Conservation (phyloP, 2,329 filamentous ascomycete species). For the Clarireedia hainanense region DNA sequence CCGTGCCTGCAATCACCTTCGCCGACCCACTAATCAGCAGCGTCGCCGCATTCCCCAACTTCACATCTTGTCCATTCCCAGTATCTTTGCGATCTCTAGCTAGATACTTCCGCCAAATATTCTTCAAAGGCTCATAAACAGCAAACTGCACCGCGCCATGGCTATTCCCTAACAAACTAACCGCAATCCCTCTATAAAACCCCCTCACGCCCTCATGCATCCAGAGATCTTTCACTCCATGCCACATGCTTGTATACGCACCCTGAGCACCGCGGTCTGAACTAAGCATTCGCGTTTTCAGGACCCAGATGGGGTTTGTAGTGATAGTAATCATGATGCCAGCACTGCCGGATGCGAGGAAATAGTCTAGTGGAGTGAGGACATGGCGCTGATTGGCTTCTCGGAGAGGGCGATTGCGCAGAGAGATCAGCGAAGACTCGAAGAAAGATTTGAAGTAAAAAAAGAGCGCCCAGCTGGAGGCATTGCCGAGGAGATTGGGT, state of each 20-base stretch:
- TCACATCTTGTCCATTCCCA: conserved; percentile 20
- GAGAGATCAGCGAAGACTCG: conserved; percentile 34
- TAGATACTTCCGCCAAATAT: conserved; percentile 44
- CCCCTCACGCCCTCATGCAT: conserved; percentile 65
- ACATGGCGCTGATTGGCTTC: neutral
- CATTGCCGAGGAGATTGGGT: conserved; percentile 87
- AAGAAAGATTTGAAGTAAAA: conserved; percentile 66
- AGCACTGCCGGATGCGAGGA: conserved; percentile 62
- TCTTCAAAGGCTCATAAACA: conserved; percentile 71
- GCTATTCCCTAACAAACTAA: conserved; percentile 76
- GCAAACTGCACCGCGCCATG: conserved; percentile 95
- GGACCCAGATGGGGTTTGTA: conserved; percentile 96
- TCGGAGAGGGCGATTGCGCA: conserved; percentile 17
- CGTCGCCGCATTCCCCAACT: conserved; percentile 42
- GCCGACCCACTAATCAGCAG: conserved; percentile 71
- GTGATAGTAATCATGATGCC: conserved; percentile 71
- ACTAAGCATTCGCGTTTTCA: conserved; percentile 95
- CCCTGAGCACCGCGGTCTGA: conserved; percentile 66
- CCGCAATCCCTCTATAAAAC: conserved; percentile 80
- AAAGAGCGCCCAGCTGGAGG: conserved; percentile 83
- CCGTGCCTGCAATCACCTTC: conserved; percentile 82
- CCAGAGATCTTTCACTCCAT: conserved; percentile 61
- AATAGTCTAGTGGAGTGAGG: conserved; percentile 55
- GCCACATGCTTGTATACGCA: conserved; percentile 72
- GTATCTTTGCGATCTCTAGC: conserved; percentile 25